Evolutionary conservation across 805 yeast species (phyloP), one percentile per base, ranked within the genome.

Genomic region (Wickerhamiella alocasiicola): DNA sequence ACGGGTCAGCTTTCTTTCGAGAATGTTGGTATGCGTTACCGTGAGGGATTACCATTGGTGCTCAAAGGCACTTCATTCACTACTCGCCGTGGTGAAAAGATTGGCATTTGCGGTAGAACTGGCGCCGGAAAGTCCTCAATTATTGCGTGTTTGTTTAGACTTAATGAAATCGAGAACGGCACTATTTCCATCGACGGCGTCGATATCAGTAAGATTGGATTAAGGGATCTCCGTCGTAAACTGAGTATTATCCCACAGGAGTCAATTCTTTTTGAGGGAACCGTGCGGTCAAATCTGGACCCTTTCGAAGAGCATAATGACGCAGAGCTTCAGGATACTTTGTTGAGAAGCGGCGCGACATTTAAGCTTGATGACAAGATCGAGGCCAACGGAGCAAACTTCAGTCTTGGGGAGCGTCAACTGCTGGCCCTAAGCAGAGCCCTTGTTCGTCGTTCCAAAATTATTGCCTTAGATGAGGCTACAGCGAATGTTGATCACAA

Each of bases 71-170:
- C 88, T 50, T 68, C 64, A 43, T 55, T 88, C 17, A 61, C 69
- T 9, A 74, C 88, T 51, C 68, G 73, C 36, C 74, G 85, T 1
- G 65, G 71, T 43, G 96, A 88, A 57, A 88, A 88, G 59, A 68
- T 87, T 55, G 97, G 97, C 47, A 85, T 87, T 58, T 96, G 87
- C 40, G 97, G 97, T 24, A 73, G 97, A 56, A 87, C 97, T 0
- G 97, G 97, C 47, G 95, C 96, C 3, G 97, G 97, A 46, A 85
- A 85, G 58, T 78, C 88, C 0, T 76, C 94, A 1, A 67, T 85
- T 52, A 80, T 94, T 0, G 63, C 82, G 12, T 20, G 40, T 5
- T 61, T 85, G 25, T 85, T 81, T 67, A 66, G 96, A 50, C 76
- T 85, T 34, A 78, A 85, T 51, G 95, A 87, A 60, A 71, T 79